Evolutionary conservation across 306 rosid species (phyloP), one percentile per base, ranked within the genome.

Genomic region (Echinosophora koreensis): DNA sequence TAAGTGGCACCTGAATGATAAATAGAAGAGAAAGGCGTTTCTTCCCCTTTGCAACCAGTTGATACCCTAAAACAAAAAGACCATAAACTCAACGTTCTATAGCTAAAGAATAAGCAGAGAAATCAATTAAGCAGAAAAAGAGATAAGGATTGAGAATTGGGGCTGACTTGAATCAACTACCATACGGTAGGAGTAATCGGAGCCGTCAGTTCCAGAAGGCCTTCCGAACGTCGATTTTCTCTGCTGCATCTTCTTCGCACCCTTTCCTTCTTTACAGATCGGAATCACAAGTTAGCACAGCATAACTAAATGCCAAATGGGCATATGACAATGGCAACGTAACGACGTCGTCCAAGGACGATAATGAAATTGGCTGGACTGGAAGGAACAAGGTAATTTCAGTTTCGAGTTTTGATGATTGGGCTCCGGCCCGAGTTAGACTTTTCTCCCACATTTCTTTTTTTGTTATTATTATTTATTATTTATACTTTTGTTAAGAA

Each of bases 151-250:
- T 73, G 52, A 39, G 16, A 72, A 69, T 8, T 46, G 77, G 35
- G 76, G 57, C 94, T 86, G 84, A 92, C 98, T 89, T 79, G 98
- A 92, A 80, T 87, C 97, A 73, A 94, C 96, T 1, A 94, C 97
- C 97, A 94, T 91, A 49, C 97, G 97, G 84, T 78, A 89, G 52
- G 90, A 86, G 71, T 78, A 91, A 85, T 91, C 98, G 1, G 91
- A 90, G 72, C 97, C 98, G 66, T 94, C 97, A 5, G 98, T 91
- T 78, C 98, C 98, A 37, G 90, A 84, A 51, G 97, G 96, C 81
- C 97, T 90, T 66, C 96, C 93, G 4, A 69, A 82, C 3, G 87
- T 69, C 4, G 88, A 50, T 68, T 72, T 87, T 75, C 96, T 86
- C 66, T 87, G 96, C 81, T 86, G 91, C 96, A 87, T 92, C 81